A percentile compares a stretch with the other conserved stretches of the same genome.
Conservation (phyloP, 2,329 filamentous ascomycete genomes). For the Colletotrichum simmondsii region DNA sequence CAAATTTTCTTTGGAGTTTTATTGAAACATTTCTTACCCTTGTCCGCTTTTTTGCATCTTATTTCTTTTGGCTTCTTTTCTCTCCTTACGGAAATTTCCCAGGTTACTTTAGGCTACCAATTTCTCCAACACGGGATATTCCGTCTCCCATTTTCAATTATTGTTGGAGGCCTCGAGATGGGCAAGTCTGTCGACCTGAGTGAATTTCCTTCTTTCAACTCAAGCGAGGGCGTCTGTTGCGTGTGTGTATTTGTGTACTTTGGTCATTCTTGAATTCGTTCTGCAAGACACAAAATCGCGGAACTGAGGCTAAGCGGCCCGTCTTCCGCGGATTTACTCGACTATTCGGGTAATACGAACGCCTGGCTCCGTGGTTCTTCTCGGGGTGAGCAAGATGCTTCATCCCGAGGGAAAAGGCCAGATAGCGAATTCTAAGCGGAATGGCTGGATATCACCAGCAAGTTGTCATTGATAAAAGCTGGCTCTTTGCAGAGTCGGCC, state of each 20-base stretch:
- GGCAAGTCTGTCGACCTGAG: too few relatives aligned
- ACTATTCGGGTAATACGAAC: constrained; percentile 13
- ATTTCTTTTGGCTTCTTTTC: background rate
- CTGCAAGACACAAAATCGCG: background rate
- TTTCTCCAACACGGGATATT: background rate
- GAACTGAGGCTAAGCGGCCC: constrained; percentile 24
- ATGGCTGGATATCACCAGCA: background rate
- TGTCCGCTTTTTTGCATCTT: background rate
- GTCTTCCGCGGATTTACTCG: constrained; percentile 18
- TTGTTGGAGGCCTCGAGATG: too few relatives aligned
- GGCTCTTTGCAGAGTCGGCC: background rate
- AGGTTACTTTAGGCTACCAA: background rate
- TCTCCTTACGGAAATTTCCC: background rate
- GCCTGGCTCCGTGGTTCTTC: constrained; percentile 11
- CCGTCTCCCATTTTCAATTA: background rate
- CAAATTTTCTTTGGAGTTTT: background rate
- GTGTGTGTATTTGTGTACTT: background rate
- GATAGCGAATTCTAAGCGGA: background rate
- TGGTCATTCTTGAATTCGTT: background rate
- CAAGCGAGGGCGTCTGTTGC: too few relatives aligned
- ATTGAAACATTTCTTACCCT: background rate
- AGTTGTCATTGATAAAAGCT: background rate
- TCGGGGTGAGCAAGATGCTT: constrained; percentile 7
- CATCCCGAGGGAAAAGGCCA: background rate
- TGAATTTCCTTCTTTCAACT: too few relatives aligned